Base-by-base conservation (phyloP, 768 basidiomycete species). In the Lactarius psammicola region DNA sequence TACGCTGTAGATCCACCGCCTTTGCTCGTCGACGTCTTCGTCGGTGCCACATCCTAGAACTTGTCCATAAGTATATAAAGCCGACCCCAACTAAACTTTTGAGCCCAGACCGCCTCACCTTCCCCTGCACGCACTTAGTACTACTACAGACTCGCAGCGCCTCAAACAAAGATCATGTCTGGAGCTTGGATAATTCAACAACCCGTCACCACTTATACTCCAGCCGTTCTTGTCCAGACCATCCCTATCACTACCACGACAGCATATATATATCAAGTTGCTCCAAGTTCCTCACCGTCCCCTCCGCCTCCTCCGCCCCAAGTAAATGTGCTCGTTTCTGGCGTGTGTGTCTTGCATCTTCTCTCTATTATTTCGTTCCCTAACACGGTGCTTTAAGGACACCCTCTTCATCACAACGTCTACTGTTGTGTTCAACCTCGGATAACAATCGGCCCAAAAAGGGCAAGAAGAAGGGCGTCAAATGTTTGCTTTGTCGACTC, bases 41-140 rank as follows among this genome's bases (percentile, higher is more conserved):
- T 36, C 13, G 55, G 64, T 61, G 64, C 64, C 53, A 46, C 46
- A 36, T 55, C 31, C 28, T 44, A 26, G 6, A 23, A 49, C n/a
- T 6, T 8, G 17, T 33, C 23, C 49, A 23, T 18, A 10, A 20
- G 44, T 30, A 65, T 56, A 61, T 59, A 65, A 65, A 33, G 34
- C n/a, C 20, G 17, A 17, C 10, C 17, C 4, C 38, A n/a, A 44
- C 18, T n/a, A 23, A 28, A n/a, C 34, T 28, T 20, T 51, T 1
- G 23, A 38, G 2, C n/a, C 23, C 33, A 38, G 28, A 26, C 26
- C 30, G 18, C 40, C 34, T 15, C 40, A 7, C 26, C 18, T 36
- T 33, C 55, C 30, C 23, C 34, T 18, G n/a, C 51, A 38, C 54
- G 20, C 5, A 20, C 26, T 30, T 46, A 53, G 31, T 23, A 1